Evolutionary conservation across 441 rosid species (phyloP).

Genomic region (Gossypium laxum): DNA sequence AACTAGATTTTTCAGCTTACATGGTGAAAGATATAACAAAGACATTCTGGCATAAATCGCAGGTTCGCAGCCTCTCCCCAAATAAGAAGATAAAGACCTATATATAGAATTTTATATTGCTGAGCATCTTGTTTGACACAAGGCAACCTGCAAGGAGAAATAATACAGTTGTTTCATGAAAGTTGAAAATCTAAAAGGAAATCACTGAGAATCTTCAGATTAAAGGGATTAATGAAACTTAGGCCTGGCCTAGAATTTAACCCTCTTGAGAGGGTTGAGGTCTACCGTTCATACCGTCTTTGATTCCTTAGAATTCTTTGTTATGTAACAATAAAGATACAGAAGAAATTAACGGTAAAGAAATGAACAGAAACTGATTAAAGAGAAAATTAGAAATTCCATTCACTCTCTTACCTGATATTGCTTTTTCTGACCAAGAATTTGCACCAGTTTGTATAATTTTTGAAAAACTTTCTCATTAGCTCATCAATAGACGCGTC

Average conservation of each 20-base stretch:
- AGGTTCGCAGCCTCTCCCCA: conserved; percentile 98
- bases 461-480: conserved; percentile 79
- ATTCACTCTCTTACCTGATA: conserved; percentile 46
- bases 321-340: background rate
- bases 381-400: background rate
- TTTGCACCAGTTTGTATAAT: conserved; percentile 88
- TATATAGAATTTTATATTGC: conserved; percentile 71
- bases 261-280: conserved; percentile 1
- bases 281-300: background rate
- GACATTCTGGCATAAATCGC: conserved; percentile 92
- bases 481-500: conserved; percentile 72
- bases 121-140: conserved; percentile 66
- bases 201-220: background rate
- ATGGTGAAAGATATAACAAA: conserved; percentile 88
- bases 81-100: conserved; percentile 88
- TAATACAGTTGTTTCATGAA: background rate
- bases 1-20: conserved; percentile 40
- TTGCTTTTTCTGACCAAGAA: conserved; percentile 64
- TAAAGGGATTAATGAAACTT: background rate
- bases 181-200: background rate
- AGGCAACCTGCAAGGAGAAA: conserved; percentile 57
- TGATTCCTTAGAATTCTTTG: background rate
- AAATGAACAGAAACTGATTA: background rate
- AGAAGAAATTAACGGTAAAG: background rate
- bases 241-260: background rate